These are phyloP conservation scores for Fragilaria radians DNA, from an alignment of 108 stramenopile genomes.

Conservation along the genomic window DNA sequence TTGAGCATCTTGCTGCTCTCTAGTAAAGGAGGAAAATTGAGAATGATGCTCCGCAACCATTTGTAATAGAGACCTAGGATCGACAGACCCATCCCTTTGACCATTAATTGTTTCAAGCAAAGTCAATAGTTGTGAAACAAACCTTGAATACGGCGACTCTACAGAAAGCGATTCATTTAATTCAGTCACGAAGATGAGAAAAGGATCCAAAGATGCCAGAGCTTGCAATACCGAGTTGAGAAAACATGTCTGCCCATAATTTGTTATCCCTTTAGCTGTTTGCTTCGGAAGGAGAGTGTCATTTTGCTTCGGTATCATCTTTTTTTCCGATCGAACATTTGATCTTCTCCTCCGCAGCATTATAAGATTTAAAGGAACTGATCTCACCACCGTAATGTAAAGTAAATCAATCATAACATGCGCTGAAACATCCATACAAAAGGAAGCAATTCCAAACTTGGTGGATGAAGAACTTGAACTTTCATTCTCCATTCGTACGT, in stretches of 20 bases:
- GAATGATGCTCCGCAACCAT: conserved; percentile 35
- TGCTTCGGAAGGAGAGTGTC: no score
- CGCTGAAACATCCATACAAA: no score
- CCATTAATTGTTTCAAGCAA: neutral
- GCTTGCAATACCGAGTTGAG: conserved; percentile 73
- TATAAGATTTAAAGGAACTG: no score
- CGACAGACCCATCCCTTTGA: neutral
- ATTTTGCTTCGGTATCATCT: no score
- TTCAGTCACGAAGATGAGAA: conserved; percentile 46
- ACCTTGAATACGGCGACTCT: neutral
- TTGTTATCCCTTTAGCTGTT: conserved; percentile 40
- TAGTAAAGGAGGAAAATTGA: conserved; percentile 41
- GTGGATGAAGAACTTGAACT: no score
- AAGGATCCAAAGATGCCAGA: conserved; percentile 52
- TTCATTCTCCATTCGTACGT: no score
- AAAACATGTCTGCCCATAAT: conserved; percentile 79
- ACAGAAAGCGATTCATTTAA: conserved; percentile 13
- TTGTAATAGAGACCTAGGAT: conserved; percentile 2
- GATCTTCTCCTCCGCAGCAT: no score
- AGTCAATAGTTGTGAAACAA: neutral
- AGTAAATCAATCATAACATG: no score
- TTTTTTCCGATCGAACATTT: no score
- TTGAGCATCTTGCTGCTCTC: conserved; percentile 81
- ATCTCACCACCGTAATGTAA: no score
- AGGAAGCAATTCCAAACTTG: no score